Evolutionary conservation across 192 early-diverging fungal species (phyloP), one percentile per base, ranked within the genome.

Genomic region (Backusella luteola): DNA sequence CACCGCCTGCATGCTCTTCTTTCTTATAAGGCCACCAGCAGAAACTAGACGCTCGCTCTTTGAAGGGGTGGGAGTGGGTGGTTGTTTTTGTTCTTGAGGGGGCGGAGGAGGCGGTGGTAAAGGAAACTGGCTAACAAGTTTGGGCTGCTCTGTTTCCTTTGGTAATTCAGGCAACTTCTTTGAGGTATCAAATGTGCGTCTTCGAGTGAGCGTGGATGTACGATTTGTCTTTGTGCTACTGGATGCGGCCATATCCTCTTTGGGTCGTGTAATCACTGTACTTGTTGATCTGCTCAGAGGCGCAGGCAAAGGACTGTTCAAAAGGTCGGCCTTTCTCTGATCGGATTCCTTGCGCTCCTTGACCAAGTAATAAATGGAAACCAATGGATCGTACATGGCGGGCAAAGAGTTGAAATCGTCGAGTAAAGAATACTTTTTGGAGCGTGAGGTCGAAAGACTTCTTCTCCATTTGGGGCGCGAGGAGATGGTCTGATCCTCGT

Each of bases 331-430:
- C 29, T 49, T 71, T 56, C 35, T 38, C 42, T 71, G 56, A 12
- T 74, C 73, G 0, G 67, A 59, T 14, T 69, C 73, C 21, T 70
- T 74, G 38, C 78, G 41, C 49, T 93, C 91, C 38, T 84, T 85
- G 21, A 96, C 93, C 32, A 95, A 85, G 34, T 92, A 92, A 76
- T 98, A 98, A 21, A 97, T 92, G 77, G 94, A 96, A 15, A 95
- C 79, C 46, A 96, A 79, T 8, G 94, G 93, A 66, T 92, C 88
- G 26, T 79, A 79, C 70, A 76, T 76, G 44, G 69, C 73, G 11
- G 77, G 67, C 36, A 71, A 15, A 1, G 81, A 77, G 69, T 63
- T 34, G 9, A 69, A 73, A 19, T 73, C 81, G 23, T 76, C 73
- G 2, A 70, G 66, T 26, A 63, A 9, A 3, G 49, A 72, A 4